phyloP scores from a whole-genome alignment of 495 filamentous ascomycete species.

The Pyronema omphalodes region DNA sequence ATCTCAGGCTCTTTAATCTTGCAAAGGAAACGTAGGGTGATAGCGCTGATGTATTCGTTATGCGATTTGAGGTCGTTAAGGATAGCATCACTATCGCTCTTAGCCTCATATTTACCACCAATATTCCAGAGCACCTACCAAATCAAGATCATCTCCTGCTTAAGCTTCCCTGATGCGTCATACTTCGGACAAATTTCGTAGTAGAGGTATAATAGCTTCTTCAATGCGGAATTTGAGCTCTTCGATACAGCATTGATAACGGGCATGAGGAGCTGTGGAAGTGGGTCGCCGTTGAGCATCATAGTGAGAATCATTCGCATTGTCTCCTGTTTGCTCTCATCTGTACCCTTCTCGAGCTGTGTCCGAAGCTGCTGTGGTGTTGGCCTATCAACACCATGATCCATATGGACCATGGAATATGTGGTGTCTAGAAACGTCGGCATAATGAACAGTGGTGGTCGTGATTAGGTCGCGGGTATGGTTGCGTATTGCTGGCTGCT shows the following conservation, averaged over 20 bases:
- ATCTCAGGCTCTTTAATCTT: constrained; percentile 93
- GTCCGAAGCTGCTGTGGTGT: constrained; percentile 75
- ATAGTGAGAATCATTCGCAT: constrained; percentile 95
- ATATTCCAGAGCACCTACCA: constrained; percentile 43
- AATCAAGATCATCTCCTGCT: constrained; percentile 98
- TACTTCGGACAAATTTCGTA: constrained; percentile 97
- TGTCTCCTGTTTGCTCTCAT: constrained; percentile 92
- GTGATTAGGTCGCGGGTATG: not conserved
- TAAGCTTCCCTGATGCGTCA: constrained; percentile 76
- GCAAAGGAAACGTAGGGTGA: constrained; percentile 88
- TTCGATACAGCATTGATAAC: constrained; percentile 99
- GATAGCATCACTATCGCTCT: constrained; percentile 65
- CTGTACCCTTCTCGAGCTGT: constrained; percentile 91
- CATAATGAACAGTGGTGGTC: constrained; percentile 40
- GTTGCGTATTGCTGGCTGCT: not conserved
- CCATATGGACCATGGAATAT: constrained; percentile 87
- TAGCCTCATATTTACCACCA: constrained; percentile 1
- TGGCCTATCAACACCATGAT: constrained; percentile 85
- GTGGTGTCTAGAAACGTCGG: constrained; percentile 81
- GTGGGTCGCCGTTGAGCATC: constrained; percentile 96
- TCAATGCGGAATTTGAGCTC: constrained; percentile 84
- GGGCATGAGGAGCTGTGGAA: constrained; percentile 92
- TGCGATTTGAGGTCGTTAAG: constrained; percentile 91
- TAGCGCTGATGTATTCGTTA: constrained; percentile 95
- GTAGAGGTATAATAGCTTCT: constrained; percentile 97